These are phyloP conservation scores for Solidago caesia DNA, from an alignment of 129 eudicot species.

Conservation along the genomic window DNA sequence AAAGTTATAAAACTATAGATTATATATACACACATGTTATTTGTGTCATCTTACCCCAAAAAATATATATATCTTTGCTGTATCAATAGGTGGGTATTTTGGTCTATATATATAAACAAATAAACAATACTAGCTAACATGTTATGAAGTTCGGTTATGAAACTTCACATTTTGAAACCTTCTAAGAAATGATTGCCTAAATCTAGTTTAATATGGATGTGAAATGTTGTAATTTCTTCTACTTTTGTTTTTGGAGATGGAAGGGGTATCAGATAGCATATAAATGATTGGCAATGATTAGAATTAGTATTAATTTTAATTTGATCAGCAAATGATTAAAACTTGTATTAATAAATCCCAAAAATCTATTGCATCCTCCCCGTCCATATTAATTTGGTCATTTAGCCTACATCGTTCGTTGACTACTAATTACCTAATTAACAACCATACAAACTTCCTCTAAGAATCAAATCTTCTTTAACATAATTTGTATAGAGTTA, in stretches of 20 bases:
- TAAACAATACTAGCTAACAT: neutral
- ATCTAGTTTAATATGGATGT: neutral
- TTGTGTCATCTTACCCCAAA: no score
- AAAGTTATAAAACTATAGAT: neutral
- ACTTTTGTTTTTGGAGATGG: neutral
- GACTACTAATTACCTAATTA: constrained; percentile 28
- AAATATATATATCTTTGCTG: no score
- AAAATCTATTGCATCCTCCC: constrained; percentile 20
- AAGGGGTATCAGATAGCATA: constrained; percentile 21
- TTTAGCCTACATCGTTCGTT: constrained; percentile 21
- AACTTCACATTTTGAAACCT: neutral
- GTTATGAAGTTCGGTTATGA: no score
- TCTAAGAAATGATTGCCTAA: neutral
- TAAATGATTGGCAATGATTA: constrained; percentile 36
- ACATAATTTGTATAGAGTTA: neutral
- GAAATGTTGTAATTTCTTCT: neutral
- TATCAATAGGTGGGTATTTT: no score
- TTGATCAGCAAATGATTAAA: constrained; percentile 19
- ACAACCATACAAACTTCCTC: constrained; percentile 17
- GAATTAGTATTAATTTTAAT: constrained; percentile 3
- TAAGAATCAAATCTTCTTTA: constrained; percentile 23
- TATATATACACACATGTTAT: no score
- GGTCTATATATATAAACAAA: neutral
- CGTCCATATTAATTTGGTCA: constrained; percentile 16
- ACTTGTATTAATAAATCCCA: constrained; percentile 16